These are phyloP conservation scores for Pseudocercospora fijiensis DNA, from an alignment of 2,329 filamentous ascomycete species.

Conservation along the genomic window DNA sequence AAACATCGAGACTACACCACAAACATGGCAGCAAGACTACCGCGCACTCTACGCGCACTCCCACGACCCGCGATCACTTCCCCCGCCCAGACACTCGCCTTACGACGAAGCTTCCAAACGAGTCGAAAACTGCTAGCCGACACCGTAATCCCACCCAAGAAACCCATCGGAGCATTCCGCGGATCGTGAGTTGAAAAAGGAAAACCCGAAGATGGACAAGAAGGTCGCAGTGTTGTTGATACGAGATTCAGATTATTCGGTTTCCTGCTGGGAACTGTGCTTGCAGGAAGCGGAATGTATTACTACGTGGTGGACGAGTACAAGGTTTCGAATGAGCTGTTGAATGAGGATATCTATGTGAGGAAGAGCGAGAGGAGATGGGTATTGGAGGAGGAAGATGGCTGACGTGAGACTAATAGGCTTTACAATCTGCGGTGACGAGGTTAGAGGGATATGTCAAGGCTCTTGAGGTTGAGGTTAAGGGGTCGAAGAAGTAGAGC, in stretches of 20 bases:
- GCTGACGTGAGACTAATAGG: slow-evolving; percentile 50
- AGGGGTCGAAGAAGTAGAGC: slow-evolving; percentile 60
- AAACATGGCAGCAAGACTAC: neutral
- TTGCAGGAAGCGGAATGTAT: slow-evolving; percentile 79
- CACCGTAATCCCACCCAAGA: slow-evolving; percentile 53
- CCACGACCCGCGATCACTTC: slow-evolving; percentile 22
- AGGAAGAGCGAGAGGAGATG: neutral
- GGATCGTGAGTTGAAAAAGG: slow-evolving; percentile 60
- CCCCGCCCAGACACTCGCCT: slow-evolving; percentile 12
- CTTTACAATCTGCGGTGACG: slow-evolving; percentile 82
- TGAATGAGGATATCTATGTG: slow-evolving; percentile 95
- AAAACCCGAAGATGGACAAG: no score
- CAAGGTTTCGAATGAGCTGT: slow-evolving; percentile 85
- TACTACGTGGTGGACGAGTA: slow-evolving; percentile 93
- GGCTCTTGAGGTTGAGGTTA: slow-evolving; percentile 74
- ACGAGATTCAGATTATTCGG: slow-evolving; percentile 70
- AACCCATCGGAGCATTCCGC: slow-evolving; percentile 68
- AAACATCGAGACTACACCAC: no score
- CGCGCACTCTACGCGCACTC: slow-evolving; percentile 37
- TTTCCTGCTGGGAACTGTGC: slow-evolving; percentile 80
- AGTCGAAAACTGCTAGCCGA: slow-evolving; percentile 28
- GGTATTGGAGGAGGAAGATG: neutral
- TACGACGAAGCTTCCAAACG: slow-evolving; percentile 43
- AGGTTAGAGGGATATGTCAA: slow-evolving; percentile 81
- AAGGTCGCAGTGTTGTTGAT: neutral